phyloP scores from a whole-genome alignment of 192 early-diverging fungal species.

The Linnemannia zychae region DNA sequence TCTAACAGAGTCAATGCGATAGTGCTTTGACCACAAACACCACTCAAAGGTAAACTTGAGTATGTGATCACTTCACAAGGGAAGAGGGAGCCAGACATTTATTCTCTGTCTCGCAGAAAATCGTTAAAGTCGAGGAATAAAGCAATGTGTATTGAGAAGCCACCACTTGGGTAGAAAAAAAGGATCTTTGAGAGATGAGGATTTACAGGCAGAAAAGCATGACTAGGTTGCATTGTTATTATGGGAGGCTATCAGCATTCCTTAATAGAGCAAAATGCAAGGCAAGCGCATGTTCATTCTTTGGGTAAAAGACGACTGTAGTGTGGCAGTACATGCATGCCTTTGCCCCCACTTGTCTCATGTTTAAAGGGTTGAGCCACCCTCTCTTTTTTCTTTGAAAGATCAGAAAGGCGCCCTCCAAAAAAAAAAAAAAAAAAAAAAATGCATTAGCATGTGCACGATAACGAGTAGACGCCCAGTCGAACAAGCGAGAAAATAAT shows the following conservation, averaged over 20 bases:
- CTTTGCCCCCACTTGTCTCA: no score
- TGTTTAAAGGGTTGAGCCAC: background rate
- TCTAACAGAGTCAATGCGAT: background rate
- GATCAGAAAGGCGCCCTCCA: background rate
- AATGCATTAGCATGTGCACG: background rate
- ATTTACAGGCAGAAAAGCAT: background rate
- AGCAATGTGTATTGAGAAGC: no score
- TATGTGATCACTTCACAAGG: background rate
- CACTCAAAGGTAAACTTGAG: background rate
- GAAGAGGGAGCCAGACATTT: background rate
- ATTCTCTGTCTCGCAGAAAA: background rate
- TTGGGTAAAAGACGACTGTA: background rate
- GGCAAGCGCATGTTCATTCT: background rate
- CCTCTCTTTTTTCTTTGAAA: background rate
- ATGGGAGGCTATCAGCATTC: background rate
- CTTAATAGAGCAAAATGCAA: background rate
- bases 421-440: background rate
- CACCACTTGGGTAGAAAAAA: background rate
- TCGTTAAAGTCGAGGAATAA: no score
- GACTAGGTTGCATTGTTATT: background rate
- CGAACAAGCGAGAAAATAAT: background rate
- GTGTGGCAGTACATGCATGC: background rate
- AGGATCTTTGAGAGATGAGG: background rate
- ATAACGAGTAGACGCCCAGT: background rate
- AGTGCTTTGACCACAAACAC: background rate